Evolutionary conservation across 306 rosid genomes (phyloP).

Genomic region (Alnus glutinosa): DNA sequence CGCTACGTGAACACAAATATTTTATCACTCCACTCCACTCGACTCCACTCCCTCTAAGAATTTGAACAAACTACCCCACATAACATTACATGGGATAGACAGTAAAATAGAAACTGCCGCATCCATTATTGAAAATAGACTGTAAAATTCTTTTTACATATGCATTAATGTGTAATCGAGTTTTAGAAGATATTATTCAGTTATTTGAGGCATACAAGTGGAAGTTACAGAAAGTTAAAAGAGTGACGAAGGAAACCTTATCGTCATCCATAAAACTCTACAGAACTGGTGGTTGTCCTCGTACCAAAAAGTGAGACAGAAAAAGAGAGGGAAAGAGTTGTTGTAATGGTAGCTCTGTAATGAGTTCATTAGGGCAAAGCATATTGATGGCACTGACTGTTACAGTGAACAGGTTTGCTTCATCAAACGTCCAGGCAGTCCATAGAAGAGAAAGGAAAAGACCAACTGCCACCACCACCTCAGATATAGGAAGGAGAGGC

Average conservation of each 20-base stretch:
- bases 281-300: slow-evolving; percentile 38
- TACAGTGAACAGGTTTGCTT: slow-evolving; percentile 74
- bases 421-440: slow-evolving; percentile 73
- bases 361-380: slow-evolving; percentile 78
- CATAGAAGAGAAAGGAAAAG: slow-evolving; percentile 37
- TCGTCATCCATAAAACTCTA: slow-evolving; percentile 36
- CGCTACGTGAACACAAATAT: too few species aligned
- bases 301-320: neutral
- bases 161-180: neutral
- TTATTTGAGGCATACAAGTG: neutral
- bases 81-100: too few species aligned
- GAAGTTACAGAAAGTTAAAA: neutral
- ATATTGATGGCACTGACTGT: slow-evolving; percentile 80
- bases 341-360: slow-evolving; percentile 26
- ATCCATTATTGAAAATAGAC: too few species aligned
- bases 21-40: too few species aligned
- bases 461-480: slow-evolving; percentile 12
- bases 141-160: too few species aligned
- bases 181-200: neutral
- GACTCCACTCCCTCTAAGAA: too few species aligned
- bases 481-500: slow-evolving; percentile 57
- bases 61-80: too few species aligned
- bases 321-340: neutral
- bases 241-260: slow-evolving; percentile 21
- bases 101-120: too few species aligned